Conservation (phyloP, 2,329 filamentous ascomycete genomes). For the Lithohypha guttulata region DNA sequence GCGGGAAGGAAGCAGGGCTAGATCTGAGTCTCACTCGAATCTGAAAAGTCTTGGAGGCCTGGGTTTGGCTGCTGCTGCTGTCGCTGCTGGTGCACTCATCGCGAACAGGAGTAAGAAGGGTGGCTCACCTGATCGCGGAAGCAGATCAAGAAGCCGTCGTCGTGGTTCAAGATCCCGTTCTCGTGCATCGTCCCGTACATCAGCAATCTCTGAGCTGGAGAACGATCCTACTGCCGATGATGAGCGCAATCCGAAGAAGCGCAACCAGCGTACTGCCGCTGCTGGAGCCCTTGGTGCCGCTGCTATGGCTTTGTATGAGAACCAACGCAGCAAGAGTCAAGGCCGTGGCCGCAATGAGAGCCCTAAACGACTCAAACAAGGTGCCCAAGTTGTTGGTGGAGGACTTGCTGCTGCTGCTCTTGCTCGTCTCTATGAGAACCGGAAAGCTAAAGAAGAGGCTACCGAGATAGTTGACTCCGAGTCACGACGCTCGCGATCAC, state of each 20-base stretch:
- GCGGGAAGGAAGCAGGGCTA: constrained; percentile 28
- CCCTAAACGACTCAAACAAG: constrained; percentile 45
- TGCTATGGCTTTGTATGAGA: constrained; percentile 50
- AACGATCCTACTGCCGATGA: constrained; percentile 23
- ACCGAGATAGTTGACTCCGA: constrained; percentile 25
- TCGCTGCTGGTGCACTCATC: constrained; percentile 50
- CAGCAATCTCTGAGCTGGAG: constrained; percentile 13
- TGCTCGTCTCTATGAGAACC: constrained; percentile 52
- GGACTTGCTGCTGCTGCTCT: constrained; percentile 51
- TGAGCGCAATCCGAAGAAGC: constrained; percentile 35
- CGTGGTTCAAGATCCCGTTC: constrained; percentile 5
- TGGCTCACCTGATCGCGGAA: constrained; percentile 34
- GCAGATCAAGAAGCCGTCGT: constrained; percentile 24
- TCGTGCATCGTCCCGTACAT: constrained; percentile 8
- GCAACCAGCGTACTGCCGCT: constrained; percentile 49
- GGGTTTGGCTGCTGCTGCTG: constrained; percentile 45
- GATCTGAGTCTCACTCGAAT: constrained; percentile 39
- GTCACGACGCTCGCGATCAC: constrained; percentile 31
- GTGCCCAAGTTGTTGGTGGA: constrained; percentile 50
- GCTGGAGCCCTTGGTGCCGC: constrained; percentile 53
- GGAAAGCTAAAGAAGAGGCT: constrained; percentile 46
- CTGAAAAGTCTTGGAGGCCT: constrained; percentile 43
- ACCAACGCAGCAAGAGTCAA: constrained; percentile 47
- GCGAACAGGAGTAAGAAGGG: constrained; percentile 44
- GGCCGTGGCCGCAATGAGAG: constrained; percentile 41